phyloP scores from a whole-genome alignment of 2,329 filamentous ascomycete species.

The Fusarium foetens region DNA sequence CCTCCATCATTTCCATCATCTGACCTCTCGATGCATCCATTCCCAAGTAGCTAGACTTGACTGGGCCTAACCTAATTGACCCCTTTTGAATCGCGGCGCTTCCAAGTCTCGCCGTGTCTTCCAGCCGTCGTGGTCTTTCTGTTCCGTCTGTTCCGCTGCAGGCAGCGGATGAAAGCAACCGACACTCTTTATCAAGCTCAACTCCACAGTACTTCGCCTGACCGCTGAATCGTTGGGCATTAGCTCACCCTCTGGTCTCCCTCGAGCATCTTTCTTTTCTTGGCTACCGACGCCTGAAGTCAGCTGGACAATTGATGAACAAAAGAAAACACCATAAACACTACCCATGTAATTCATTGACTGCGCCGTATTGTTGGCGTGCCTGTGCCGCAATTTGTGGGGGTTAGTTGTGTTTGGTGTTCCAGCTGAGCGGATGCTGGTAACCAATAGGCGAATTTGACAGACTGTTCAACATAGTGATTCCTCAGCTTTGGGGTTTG shows the following conservation, averaged over 20 bases:
- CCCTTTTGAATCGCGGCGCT: not conserved
- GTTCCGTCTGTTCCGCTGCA: constrained; percentile 15
- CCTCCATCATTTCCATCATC: constrained; percentile 6
- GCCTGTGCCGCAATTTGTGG: constrained; percentile 24
- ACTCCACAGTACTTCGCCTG: constrained; percentile 16
- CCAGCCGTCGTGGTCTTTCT: constrained; percentile 1
- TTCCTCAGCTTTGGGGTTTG: constrained; percentile 3
- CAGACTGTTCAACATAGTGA: not conserved
- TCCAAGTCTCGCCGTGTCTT: constrained; percentile 1
- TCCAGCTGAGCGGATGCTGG: constrained; percentile 39
- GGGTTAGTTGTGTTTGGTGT: constrained; percentile 20
- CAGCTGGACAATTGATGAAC: constrained; percentile 8
- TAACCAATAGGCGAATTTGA: constrained; percentile 38
- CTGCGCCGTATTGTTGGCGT: constrained; percentile 9
- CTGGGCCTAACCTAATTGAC: not conserved
- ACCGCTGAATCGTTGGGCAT: constrained; percentile 22
- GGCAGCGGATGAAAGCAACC: constrained; percentile 11
- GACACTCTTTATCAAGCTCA: constrained; percentile 17
- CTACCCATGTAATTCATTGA: constrained; percentile 19
- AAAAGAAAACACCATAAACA: constrained; percentile 26
- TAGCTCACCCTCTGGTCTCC: not conserved
- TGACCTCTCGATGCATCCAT: constrained; percentile 4
- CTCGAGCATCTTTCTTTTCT: not conserved
- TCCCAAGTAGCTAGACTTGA: constrained; percentile 3
- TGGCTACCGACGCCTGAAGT: constrained; percentile 3